These are phyloP conservation scores for Cyclostephanos tholiformis DNA, from an alignment of 108 stramenopile genomes.

Conservation along the genomic window DNA sequence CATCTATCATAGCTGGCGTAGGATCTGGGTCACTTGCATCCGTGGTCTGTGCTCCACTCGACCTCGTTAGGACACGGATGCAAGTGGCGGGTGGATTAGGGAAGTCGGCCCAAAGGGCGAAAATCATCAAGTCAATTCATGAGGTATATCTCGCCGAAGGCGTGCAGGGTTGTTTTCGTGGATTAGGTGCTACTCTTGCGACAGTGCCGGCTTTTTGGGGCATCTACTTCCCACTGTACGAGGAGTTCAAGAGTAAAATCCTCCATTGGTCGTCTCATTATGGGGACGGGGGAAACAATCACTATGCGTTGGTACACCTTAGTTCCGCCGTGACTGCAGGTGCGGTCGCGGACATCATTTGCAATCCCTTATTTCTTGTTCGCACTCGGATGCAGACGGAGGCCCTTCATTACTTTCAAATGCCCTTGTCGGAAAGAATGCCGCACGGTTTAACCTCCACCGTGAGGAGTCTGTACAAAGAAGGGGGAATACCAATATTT, in stretches of 20 bases:
- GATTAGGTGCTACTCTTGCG: conserved; percentile 82
- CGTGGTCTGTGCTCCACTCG: conserved; percentile 88
- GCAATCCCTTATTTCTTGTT: conserved; percentile 93
- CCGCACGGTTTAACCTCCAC: conserved; percentile 62
- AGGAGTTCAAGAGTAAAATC: conserved; percentile 42
- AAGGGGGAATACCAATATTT: conserved; percentile 74
- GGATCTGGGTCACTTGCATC: conserved; percentile 79
- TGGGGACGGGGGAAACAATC: conserved; percentile 41
- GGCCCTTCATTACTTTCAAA: conserved; percentile 71
- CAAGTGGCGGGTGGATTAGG: conserved; percentile 80
- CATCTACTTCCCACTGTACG: conserved; percentile 74
- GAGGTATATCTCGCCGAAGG: conserved; percentile 78
- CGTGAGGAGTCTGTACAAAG: conserved; percentile 50
- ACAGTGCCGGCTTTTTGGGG: conserved; percentile 94
- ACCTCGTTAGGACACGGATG: conserved; percentile 84
- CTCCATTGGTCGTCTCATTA: conserved; percentile 26
- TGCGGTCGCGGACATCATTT: conserved; percentile 83
- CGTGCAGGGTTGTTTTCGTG: conserved; percentile 83
- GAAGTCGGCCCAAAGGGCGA: conserved; percentile 14
- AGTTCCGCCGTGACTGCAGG: conserved; percentile 81
- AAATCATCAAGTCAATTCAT: conserved; percentile 44
- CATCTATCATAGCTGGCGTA: conserved; percentile 76
- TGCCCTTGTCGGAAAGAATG: conserved; percentile 27
- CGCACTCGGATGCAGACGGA: conserved; percentile 90
- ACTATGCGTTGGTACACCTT: conserved; percentile 72